Base-by-base conservation (phyloP, 176 grass and related monocot genomes). In the Ananas comosus region DNA sequence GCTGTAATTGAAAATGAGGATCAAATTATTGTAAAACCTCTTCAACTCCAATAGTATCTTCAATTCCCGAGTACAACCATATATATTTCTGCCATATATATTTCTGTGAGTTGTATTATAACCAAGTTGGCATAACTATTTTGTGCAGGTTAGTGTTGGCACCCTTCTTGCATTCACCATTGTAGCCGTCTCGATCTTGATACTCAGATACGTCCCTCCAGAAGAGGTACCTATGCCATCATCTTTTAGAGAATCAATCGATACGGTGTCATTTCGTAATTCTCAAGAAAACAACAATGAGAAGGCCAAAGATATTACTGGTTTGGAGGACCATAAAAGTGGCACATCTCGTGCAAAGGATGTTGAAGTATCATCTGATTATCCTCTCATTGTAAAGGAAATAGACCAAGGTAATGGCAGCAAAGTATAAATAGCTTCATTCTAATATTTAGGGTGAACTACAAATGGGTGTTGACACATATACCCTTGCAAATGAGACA, bases 121-220 rank as follows among this genome's bases (percentile, higher is more conserved):
- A 17, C 54, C 54, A 8, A 59, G 19, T 18, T 21, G 54, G 19
- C 9, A 59, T 17, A 18, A 17, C 33, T 50, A 68, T 47, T 52
- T 22, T 18, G 73, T 90, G 75, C 84, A 99, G 94, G 94, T 99
- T 76, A 99, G 94, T 78, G 87, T 99, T 67, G 94, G 94, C 56
- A 99, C 94, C 47, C 94, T 99, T 78, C 86, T 99, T 63, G 89
- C 89, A 23, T 99, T 99, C 80, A 99, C 84, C 48, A 84, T 90
- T 47, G 94, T 99, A 52, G 89, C 87, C 54, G 64, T 99, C 14
- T 99, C 89, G 2, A 99, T 93, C 80, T 83, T 93, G 76, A 99
- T 97, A 85, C 89, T 97, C 64, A 85, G 94, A 90, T 97, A 97
- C 83, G 84, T 93, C 70, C 89, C 94, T 77, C 94, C 94, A 24